phyloP scores from a whole-genome alignment of 139 green algal genomes.

The Tetraselmis chui region DNA sequence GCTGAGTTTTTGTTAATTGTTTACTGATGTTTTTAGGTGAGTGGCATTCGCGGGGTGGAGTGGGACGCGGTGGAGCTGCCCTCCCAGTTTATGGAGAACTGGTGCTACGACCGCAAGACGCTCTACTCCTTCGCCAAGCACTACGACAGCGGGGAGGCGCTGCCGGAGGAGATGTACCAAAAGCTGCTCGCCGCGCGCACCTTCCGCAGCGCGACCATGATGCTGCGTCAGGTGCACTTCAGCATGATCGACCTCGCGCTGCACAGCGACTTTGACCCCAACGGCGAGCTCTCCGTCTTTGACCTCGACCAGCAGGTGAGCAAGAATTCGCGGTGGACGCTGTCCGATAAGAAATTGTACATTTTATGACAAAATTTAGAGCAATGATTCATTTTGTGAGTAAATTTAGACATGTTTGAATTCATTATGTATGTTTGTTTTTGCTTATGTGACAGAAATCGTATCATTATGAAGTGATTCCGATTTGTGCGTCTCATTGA shows the following conservation, averaged over 20 bases:
- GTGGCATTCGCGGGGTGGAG: slow-evolving; percentile 84
- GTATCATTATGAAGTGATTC: too few species aligned
- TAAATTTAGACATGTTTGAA: too few species aligned
- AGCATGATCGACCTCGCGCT: slow-evolving; percentile 81
- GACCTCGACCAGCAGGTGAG: slow-evolving; percentile 63
- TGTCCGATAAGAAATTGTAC: too few species aligned
- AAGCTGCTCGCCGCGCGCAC: slow-evolving; percentile 77
- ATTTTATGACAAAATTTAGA: too few species aligned
- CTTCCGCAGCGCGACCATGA: slow-evolving; percentile 65
- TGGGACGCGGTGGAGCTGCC: slow-evolving; percentile 90
- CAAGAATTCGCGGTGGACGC: slow-evolving; percentile 23
- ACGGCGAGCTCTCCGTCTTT: slow-evolving; percentile 48
- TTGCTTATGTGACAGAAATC: too few species aligned
- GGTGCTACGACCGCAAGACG: slow-evolving; percentile 63
- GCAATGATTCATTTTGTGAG: too few species aligned
- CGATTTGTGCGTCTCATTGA: too few species aligned
- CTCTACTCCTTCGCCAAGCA: slow-evolving; percentile 84
- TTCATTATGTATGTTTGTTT: too few species aligned
- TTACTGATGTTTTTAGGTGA: slow-evolving; percentile 43
- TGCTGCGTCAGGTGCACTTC: slow-evolving; percentile 56
- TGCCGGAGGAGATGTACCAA: slow-evolving; percentile 86
- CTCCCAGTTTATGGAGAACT: slow-evolving; percentile 91
- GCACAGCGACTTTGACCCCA: slow-evolving; percentile 71
- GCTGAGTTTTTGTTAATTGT: too few species aligned
- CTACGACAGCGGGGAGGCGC: slow-evolving; percentile 74